Evolutionary conservation across 768 basidiomycete species (phyloP), one percentile per base, ranked within the genome.

Genomic region (Tulasnella sp.): DNA sequence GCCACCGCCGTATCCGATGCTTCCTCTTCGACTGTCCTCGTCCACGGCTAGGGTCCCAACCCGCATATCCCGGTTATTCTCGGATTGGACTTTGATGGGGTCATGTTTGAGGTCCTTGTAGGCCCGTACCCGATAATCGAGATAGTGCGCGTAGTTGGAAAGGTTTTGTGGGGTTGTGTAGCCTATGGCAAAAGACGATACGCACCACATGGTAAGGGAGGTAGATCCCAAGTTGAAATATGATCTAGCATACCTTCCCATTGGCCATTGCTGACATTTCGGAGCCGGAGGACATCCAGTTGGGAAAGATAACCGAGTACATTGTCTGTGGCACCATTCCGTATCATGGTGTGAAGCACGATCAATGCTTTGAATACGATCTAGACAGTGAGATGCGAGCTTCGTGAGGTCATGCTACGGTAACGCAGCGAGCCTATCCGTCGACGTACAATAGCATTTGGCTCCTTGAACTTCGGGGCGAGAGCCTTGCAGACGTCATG

Each of bases 351-450:
- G 69, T 99, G 96, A 5, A 98, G 75, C 2, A 94, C 90, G 65
- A 99, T 85, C 64, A 98, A 75, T 0, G 92, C 92, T 69, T 99
- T 99, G 81, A 98, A 97, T n/a, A 90, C 92, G 64, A 98, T 79
- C 92, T 96, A 66, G 1, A 19, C 2, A 31, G 27, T n/a, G 17
- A 45, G 15, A 15, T 38, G 30, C 52, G 29, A 50, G 44, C 15
- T 29, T 21, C 27, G 10, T 5, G 17, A 31, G 15, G 29, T 5
- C 50, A 31, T 38, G n/a, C 34, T 38, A 31, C 5, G 22, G 24
- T 12, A n/a, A n/a, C 46, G 24, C 11, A 48, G 60, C 22, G 50
- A 34, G 60, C 49, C n/a, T 46, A 46, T 73, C 12, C 11, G 25
- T 52, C 27, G 4, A 34, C 87, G 68, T 66, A 94, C 92, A 49